Conservation (phyloP, 176 grass and related monocot genomes). For the Raddia guianensis region DNA sequence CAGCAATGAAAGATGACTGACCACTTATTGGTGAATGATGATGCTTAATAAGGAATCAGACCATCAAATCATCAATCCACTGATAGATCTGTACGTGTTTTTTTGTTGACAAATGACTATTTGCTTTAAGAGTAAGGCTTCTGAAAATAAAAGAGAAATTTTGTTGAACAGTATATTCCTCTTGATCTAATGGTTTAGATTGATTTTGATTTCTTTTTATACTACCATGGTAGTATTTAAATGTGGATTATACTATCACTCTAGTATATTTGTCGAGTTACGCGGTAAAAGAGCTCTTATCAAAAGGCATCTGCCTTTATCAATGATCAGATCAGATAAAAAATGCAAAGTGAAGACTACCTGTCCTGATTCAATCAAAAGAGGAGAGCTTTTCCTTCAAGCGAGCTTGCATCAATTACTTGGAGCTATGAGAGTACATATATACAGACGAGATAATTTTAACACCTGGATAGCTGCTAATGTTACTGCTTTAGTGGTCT, state of each 20-base stretch:
- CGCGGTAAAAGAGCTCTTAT: background rate
- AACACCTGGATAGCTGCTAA: background rate
- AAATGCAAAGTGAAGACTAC: background rate
- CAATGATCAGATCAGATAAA: background rate
- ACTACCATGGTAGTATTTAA: too few relatives aligned
- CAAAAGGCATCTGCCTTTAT: background rate
- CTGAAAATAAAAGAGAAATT: too few relatives aligned
- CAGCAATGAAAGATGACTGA: background rate
- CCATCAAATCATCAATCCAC: too few relatives aligned
- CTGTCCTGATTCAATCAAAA: background rate
- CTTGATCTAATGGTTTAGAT: too few relatives aligned
- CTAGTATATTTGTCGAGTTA: too few relatives aligned
- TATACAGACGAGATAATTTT: constrained; percentile 9
- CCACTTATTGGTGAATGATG: too few relatives aligned
- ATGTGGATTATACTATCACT: too few relatives aligned
- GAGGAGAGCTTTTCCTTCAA: background rate
- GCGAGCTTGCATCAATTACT: background rate
- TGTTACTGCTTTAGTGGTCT: background rate
- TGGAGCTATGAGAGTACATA: background rate
- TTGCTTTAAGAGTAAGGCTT: background rate
- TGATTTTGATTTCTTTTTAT: too few relatives aligned
- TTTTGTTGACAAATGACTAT: background rate
- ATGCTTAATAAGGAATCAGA: too few relatives aligned
- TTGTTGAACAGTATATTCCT: too few relatives aligned
- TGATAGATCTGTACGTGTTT: background rate